Evolutionary conservation across 768 basidiomycete species (phyloP), one percentile per base, ranked within the genome.

Genomic region (Nidularia pulvinata): DNA sequence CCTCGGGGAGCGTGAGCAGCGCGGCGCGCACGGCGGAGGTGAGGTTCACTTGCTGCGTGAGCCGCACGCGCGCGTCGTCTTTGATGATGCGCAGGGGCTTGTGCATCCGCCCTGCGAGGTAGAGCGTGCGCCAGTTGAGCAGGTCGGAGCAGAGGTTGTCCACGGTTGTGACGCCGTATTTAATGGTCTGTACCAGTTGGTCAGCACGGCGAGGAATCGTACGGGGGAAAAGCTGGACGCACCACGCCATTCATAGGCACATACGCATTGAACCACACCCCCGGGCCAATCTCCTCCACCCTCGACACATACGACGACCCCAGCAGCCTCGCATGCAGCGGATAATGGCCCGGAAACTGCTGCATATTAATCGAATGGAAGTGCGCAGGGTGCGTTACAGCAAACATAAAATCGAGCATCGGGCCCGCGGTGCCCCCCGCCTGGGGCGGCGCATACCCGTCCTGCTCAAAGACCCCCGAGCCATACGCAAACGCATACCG

Each of bases 401-500:
- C 95, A 67, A 99, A 93, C 69, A 99, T 83, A 62, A 98, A 97
- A 70, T 99, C 97, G 19, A 98, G 82, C 90, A 98, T 92, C 0
- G 95, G 95, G 36, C 62, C 67, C 14, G 74, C 69, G 10, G 13
- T 46, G 13, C 61, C 62, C 19, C 47, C 61, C 16, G 63, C 61
- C 55, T 69, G 57, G 34, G 66, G 56, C 55, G 61, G 58, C 1
- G 65, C 62, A 60, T 95, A 91, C 14, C 95, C 92, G 51, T 88
- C 86, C 70, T 99, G 97, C 63, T 91, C 85, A 61, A 97, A 97
- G 1, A 98, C 95, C 0, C 96, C 97, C 2, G 90, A 93, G 10
- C 97, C 97, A 65, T 98, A 99, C 0, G 97, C 97, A 65, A 98
- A 95, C 1, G 95, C 97, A 76, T 96, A 98, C 19, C 95, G 87